phyloP scores from a whole-genome alignment of 257 asterid genomes.

The Solanum megistacrolobum region DNA sequence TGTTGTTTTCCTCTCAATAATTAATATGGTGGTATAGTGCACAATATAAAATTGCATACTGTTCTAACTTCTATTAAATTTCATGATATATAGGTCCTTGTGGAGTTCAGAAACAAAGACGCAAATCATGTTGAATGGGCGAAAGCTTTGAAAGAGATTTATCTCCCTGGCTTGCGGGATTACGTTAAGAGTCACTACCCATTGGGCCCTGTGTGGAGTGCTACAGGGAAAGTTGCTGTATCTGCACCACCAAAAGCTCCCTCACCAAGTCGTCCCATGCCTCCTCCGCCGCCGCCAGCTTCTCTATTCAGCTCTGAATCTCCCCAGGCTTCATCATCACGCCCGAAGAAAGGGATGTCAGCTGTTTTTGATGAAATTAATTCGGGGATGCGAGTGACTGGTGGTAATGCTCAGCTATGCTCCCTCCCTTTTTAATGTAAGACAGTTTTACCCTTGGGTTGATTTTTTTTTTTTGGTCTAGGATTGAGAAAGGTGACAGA shows the following conservation, averaged over 20 bases:
- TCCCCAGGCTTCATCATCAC: conserved; percentile 63
- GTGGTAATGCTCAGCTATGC: conserved; percentile 38
- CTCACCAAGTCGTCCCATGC: conserved; percentile 47
- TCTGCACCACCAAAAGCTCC: conserved; percentile 55
- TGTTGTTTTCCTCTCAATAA: not conserved
- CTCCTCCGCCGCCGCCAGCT: conserved; percentile 89
- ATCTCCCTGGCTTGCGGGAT: conserved; percentile 89
- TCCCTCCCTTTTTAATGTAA: not conserved
- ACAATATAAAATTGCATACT: not conserved
- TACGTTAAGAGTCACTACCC: conserved; percentile 81
- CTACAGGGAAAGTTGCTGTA: conserved; percentile 48
- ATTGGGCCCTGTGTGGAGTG: conserved; percentile 94
- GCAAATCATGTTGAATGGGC: conserved; percentile 95
- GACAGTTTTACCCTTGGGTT: not conserved
- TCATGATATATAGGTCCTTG: conserved; percentile 47
- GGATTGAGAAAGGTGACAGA: conserved; percentile 90
- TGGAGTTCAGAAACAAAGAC: conserved; percentile 88
- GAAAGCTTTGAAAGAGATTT: conserved; percentile 86
- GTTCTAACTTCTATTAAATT: not conserved
- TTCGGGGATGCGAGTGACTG: conserved; percentile 68
- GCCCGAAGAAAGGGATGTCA: conserved; percentile 83
- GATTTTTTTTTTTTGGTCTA: conserved; percentile 1
- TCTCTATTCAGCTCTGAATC: conserved; percentile 70
- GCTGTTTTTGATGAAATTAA: conserved; percentile 87
- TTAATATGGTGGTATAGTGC: not conserved